Base-by-base conservation (phyloP, 208 protist genomes). In the Trypanosoma platydactyli region DNA sequence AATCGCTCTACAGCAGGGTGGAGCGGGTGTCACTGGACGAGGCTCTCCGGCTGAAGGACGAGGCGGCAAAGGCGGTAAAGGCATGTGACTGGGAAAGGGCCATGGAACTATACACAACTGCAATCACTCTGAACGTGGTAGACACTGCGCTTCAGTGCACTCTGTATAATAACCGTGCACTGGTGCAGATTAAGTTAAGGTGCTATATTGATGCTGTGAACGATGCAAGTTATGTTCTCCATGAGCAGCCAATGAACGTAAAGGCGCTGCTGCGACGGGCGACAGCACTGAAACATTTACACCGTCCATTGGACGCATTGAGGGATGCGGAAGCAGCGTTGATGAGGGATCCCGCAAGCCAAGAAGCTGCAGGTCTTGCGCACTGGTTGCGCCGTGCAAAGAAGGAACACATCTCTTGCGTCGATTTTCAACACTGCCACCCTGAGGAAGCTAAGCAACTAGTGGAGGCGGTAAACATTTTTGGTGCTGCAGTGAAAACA, bases 251-350 rank as follows among this genome's bases (percentile, higher is more conserved):
- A 49, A 53, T n/a, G 12, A 80, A 84, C 58, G 67, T 78, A 25
- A 84, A 84, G 71, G 79, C 79, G 27, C 56, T 77, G 27, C 64
- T 84, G 15, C 73, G 79, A 18, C 68, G 79, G 1, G 73, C 74
- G 13, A 59, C 54, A 7, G 79, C 74, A 18, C 71, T 84, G 11
- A 58, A 69, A 20, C 51, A 64, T 30, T 33, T 80, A 22, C 73
- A 64, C 22, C 68, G 79, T 6, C 79, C 79, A 1, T 24, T 78
- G 6, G 79, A 84, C 38, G 79, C 79, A 15, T 51, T 80, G n/a
- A 49, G 38, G 11, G 79, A 84, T 62, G 67, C 65, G 15, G 61
- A 53, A 40, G 30, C 41, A 13, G 79, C 59, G 9, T 54, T 80
- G 18, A 3, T 50, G 9, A 42, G 53, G 49, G 74, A 84, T 24